Base-by-base conservation (phyloP, 331 rosid genomes). In the Quercus tomentella region DNA sequence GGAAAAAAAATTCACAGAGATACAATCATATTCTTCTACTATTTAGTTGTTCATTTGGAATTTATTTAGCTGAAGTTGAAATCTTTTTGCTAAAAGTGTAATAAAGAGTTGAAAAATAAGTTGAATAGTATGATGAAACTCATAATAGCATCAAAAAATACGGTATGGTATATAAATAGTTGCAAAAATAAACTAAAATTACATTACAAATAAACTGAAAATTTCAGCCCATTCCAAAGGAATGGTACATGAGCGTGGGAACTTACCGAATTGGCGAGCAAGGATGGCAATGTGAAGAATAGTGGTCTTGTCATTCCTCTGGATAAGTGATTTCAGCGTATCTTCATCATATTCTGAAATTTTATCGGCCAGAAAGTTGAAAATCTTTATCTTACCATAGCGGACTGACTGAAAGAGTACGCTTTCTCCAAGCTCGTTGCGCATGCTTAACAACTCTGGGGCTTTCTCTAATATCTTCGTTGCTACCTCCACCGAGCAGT, bases 141-240 rank as follows among this genome's bases (percentile, higher is more conserved):
- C 0, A 7, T 1, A 6, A 6, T 35, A 7, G 0, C 0, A 35
- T 35, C 0, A 1, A 35, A 35, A 35, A 35, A 7, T 6, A 7
- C 0, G 7, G 0, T 35, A 2, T 1, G 1, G 0, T 7, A 1
- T 1, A 35, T 6, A 35, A 35, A 35, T 6, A 35, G 1, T 2
- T 7, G 0, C 0, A 37, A 7, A 37, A 37, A 1, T 37, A 37
- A 7, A 37, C 0, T 37, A 37, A 7, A 37, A 7, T 37, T 0
- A 0, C 0, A 7, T 37, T 0, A 0, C 0, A 37, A 37, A 37
- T 37, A 37, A 37, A 7, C 2, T 0, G 0, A 7, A 35, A 37
- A 2, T 37, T 37, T 37, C 0, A 37, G 2, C 2, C 10, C 10
- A 37, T 37, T 7, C 0, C 10, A 7, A 7, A 37, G 0, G 0